Evolutionary conservation across 2,329 filamentous ascomycete genomes (phyloP), one percentile per base, ranked within the genome.

Genomic region (Aspergillus transmontanensis): DNA sequence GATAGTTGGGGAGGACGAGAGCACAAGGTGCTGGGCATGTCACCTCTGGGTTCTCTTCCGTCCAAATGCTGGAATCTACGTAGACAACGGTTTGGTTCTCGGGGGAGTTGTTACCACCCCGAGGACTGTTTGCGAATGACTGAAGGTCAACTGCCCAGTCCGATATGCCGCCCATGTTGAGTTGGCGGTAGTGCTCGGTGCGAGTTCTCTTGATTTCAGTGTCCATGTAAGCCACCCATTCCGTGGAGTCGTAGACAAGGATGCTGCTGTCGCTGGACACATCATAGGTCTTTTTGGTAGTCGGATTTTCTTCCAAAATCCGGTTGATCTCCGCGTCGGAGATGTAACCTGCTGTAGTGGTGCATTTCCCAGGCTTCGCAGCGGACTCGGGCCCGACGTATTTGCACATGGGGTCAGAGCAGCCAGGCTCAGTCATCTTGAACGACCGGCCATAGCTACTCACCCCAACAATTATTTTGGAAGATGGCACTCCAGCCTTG

Each of bases 391-490:
- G 36, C 6, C 36, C 36, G 16, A 41, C 36, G 36, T 41, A 41
- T 19, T 19, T 41, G 36, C 36, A 41, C 36, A 41, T 41, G 16
- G 71, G 68, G 2, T 66, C 70, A 26, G 59, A 60, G 70, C 78
- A 81, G 30, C 68, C 69, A 1, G 67, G 57, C 2, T 73, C 26
- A 0, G 66, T 65, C 75, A 80, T 78, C 41, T 66, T 50, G 66
- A 79, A 80, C 5, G 69, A 72, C 3, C 78, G 71, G 1, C 77
- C 78, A 64, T 80, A 80, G 63, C 72, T 76, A 7, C 69, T 63
- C 2, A 76, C 66, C 14, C 78, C 77, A 11, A 78, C 71, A 30
- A 74, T 45, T 34, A 79, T 56, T 7, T 48, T 21, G 2, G n/a
- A 23, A 12, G 45, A 48, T 21, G 45, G 45, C 21, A 41, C 36